Evolutionary conservation across 805 yeast genomes (phyloP), one percentile per base, ranked within the genome.

Genomic region (Teunomyces stri): DNA sequence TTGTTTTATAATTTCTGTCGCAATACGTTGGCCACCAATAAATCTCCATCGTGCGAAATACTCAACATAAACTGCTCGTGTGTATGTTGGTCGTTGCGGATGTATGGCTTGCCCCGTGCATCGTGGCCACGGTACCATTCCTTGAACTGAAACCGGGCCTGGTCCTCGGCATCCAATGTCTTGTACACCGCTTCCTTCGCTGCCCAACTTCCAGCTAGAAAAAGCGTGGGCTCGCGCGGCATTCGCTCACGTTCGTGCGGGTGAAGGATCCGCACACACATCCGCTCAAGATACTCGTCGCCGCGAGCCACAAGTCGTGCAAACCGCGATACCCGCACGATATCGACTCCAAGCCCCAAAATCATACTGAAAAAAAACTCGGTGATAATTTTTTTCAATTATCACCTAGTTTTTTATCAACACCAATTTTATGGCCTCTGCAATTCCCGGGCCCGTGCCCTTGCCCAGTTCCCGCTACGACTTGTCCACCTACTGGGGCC

Each of bases 381-480:
- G 15, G 15, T 20, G 10, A 20, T 15, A 30, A 30, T n/a, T 30
- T 13, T n/a, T 30, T 30, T 29, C 12, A 11, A 12, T 29, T 10
- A 11, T 5, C 11, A 1, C 12, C 13, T 6, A n/a, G n/a, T n/a
- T 4, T 18, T 4, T 18, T n/a, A 30, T 10, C n/a, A 29, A 11
- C 31, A 29, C 33, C n/a, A 30, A 30, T 21, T 28, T 29, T 29
- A 90, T 90, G 97, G 96, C 97, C 2, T 87, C 96, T 9, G 83
- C 96, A 4, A 79, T 90, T 35, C 82, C 90, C 7, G 97, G 97
- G 12, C 84, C 87, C 6, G 78, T 87, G 39, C 75, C 86, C 0
- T 74, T 91, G 30, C 97, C 97, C 6, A 82, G 75, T 46, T 89
- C 97, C 16, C 80, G 76, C 48, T 88, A 82, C 67, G 96, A 94